Base-by-base conservation (phyloP, 148 eudicot genomes). In the Nepenthes gracilis region DNA sequence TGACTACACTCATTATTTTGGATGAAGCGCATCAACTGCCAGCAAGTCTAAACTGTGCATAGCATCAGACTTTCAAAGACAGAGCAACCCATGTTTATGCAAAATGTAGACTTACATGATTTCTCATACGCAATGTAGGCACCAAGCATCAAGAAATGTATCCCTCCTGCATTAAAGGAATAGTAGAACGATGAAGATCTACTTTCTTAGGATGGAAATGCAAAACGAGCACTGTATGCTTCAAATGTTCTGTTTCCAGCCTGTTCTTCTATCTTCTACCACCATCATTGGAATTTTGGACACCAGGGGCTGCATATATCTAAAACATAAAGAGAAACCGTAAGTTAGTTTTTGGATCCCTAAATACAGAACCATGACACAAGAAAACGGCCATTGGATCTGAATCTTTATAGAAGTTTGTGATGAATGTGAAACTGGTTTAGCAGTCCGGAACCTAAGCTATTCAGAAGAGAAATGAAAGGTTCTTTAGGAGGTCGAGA, bases 151-250 rank as follows among this genome's bases (percentile, higher is more conserved):
- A 93, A 45, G 57, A 93, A 86, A 68, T 93, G 99, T 69, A 93
- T 84, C 52, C 99, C 99, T 45, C 99, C 99, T 2, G 99, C 92
- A 65, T 89, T 84, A 59, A 93, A 89, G 15, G 99, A 93, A 77
- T 93, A 93, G 73, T 93, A 93, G 69, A 93, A 79, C 14, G 90
- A 76, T 34, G 99, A 93, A n/a, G 99, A 93, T 43, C 72, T 78
- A 66, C 97, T 86, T 76, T 93, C 99, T 59, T 79, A 73, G 3
- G 86, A 83, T 35, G 99, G 99, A 70, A 93, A 89, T 55, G 99
- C 95, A 82, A 86, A 93, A 32, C 99, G 91, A 67, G 96, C 76
- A 61, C 84, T 80, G 67, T 85, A 93, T 75, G 96, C 85, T 65
- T 61, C 91, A 76, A 93, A 93, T 33, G 95, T 88, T 65, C 37